Percentiles rank a stretch among this genome's conserved stretches.
phyloP scores from a whole-genome alignment of 495 filamentous ascomycete species.

The Chlorociboria aeruginascens region DNA sequence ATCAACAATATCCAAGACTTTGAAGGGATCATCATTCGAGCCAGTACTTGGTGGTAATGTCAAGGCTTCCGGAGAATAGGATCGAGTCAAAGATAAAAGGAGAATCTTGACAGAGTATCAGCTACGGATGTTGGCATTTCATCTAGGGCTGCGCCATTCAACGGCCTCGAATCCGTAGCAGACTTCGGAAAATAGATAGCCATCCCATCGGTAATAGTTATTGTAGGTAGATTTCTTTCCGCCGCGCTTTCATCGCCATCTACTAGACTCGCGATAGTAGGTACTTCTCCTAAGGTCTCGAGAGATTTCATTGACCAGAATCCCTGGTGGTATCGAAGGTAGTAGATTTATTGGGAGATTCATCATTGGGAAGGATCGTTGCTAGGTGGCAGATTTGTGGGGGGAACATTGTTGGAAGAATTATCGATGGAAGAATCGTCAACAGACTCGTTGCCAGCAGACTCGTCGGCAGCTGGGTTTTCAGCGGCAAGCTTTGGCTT shows the following conservation, averaged over 20 bases:
- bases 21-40: conserved; percentile 1
- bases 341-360: not conserved
- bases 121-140: not conserved
- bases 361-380: not conserved
- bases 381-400: not conserved
- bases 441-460: not conserved
- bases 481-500: conserved; percentile 2
- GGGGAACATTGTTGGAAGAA: not conserved
- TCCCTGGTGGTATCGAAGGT: not conserved
- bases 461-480: not conserved
- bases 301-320: not conserved
- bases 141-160: not conserved
- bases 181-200: conserved; percentile 10
- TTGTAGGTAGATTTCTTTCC: conserved; percentile 4
- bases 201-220: conserved; percentile 9
- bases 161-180: not conserved
- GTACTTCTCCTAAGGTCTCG: not conserved
- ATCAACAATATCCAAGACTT: not conserved
- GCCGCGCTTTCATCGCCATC: not conserved
- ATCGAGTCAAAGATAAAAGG: not conserved
- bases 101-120: not conserved
- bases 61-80: not conserved
- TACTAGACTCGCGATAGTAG: conserved; percentile 1
- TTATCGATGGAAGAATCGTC: not conserved
- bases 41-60: conserved; percentile 3